Base-by-base conservation (phyloP, 1,139 yeast genomes). In the Sugiyamaella japonica region DNA sequence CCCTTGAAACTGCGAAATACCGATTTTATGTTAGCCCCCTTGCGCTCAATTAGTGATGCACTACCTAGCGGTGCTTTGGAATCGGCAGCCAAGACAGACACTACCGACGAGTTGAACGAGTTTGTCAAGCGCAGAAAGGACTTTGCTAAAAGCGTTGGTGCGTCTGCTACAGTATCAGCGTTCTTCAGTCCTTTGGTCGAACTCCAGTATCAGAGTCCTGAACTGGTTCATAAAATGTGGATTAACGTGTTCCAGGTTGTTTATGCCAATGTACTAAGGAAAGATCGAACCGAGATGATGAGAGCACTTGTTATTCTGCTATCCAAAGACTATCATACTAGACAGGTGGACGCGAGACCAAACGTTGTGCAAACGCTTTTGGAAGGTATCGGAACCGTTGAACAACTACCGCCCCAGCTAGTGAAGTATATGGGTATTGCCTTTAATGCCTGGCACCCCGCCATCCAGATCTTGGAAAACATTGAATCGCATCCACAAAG, bases 401-500 rank as follows among this genome's bases (percentile, higher is more conserved):
- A 84, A 15, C 85, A 81, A 25, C 73, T 90, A 62, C 99, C 99
- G 4, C 98, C 99, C 3, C 97, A 93, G 70, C 79, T 96, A 36
- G 84, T 91, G 48, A 95, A 91, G 68, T 90, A 91, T 63, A 75
- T 93, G 45, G 97, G 97, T 9, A 79, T 85, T 53, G 86, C 93
- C 56, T 93, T 86, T 70, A 85, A 89, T 69, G 86, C 96, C 1
- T 93, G 99, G 98, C 86, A 90, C 61, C 87, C 89, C 54, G 89
- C 96, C 9, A 83, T 95, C 48, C 84, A 85, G 56, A 80, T 90
- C 16, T 74, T 93, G 58, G 99, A 95, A 65, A 81, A 82, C 39
- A 84, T 88, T 50, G 91, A 87, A 62, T 76, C 77, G 16, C 80
- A 82, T 39, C 84, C 90, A 0, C 76, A 82, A 39, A 79, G 81